A percentile compares a stretch with the other conserved stretches of the same genome.
These are phyloP conservation scores for Xanthoconium purpureum DNA, from an alignment of 768 basidiomycete species.

Conservation along the genomic window DNA sequence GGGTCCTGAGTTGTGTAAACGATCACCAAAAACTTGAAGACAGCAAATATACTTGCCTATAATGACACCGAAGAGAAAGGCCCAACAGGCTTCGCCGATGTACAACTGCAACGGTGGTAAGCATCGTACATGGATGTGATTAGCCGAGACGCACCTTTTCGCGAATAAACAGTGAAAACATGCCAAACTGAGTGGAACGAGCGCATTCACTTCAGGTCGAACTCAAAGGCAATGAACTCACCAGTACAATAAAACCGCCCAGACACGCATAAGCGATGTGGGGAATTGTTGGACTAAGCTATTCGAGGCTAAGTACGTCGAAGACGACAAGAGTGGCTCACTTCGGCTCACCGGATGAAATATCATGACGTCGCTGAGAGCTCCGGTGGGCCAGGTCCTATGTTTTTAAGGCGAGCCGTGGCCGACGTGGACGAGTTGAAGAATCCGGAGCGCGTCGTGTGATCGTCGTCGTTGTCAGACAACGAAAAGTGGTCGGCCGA, in stretches of 20 bases:
- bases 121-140: not conserved
- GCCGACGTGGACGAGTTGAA: conserved; percentile 1
- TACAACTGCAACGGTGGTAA: conserved; percentile 54
- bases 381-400: not conserved
- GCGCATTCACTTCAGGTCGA: not conserved
- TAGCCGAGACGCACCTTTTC: conserved; percentile 57
- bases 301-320: conserved; percentile 4
- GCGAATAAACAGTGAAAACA: conserved; percentile 90
- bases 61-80: conserved; percentile 89
- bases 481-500: not conserved
- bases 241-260: conserved; percentile 78
- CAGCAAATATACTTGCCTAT: conserved; percentile 51
- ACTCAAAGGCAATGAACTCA: conserved; percentile 31
- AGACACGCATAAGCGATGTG: conserved; percentile 79
- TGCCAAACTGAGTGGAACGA: conserved; percentile 65
- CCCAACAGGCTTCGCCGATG: conserved; percentile 95
- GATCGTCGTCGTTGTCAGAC: conserved; percentile 4
- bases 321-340: not conserved
- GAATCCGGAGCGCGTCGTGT: conserved; percentile 1
- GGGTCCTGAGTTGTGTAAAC: conserved; percentile 51
- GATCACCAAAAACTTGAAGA: not conserved
- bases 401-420: not conserved
- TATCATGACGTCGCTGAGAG: conserved; percentile 35
- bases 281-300: conserved; percentile 53
- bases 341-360: conserved; percentile 47